Base-by-base conservation (phyloP, 805 yeast species). In the Cyberlindnera lachancei region DNA sequence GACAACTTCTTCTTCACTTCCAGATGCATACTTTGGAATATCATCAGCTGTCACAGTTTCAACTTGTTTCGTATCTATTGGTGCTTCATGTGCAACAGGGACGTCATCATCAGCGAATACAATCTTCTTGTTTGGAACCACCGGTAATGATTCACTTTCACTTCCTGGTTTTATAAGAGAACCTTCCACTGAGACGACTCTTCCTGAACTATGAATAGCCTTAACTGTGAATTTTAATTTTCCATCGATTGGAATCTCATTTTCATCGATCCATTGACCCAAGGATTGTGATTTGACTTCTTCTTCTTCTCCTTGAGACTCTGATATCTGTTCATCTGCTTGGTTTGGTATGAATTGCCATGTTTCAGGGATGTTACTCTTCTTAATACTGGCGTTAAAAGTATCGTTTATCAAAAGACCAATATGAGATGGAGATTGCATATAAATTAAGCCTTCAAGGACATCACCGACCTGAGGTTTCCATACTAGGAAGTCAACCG, bases 361-460 rank as follows among this genome's bases (percentile, higher is more conserved):
- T 29, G 66, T 70, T 25, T 64, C 60, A n/a, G 98, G 98, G 39
- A 92, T 87, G 46, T 75, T 78, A 52, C 70, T 78, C 53, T 83
- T 77, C 58, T 83, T 85, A 41, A 92, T 85, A 28, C 90, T 77
- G 15, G 96, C 96, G 59, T 92, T 92, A 64, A 92, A 92, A 1
- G 94, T 85, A 59, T 92, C 97, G 55, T 85, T 88, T 30, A 92
- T 68, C 43, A 92, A 68, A 39, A 92, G 65, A 38, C 96, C 97
- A 48, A 92, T 81, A 54, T 92, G 98, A 7, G 95, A 80, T 13
- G 94, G 95, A 3, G 95, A 79, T 63, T 90, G 96, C 73, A 90
- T 78, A 62, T 85, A 86, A 34, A 81, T 70, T 65, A 77, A 71
- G 10, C 98, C 98, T 56, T 88, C 94, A 14, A 92, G 60, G 2